phyloP scores from a whole-genome alignment of 164 flowering plant species.

The Vitis amurensis region DNA sequence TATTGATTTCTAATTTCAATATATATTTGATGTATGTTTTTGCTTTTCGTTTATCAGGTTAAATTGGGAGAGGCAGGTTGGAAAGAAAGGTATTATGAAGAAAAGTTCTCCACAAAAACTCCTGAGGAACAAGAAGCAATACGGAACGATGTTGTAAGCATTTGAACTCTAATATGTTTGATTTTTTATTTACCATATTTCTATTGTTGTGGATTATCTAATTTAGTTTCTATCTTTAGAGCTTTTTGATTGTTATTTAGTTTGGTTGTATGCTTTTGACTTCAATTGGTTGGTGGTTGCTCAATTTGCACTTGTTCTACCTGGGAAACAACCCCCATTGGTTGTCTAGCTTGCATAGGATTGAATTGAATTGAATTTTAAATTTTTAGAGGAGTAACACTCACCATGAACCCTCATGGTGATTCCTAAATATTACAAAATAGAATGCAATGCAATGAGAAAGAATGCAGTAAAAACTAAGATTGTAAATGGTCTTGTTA shows the following conservation, averaged over 20 bases:
- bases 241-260: not conserved
- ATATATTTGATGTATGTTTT: not conserved
- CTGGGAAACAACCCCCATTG: not conserved
- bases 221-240: too few relatives aligned
- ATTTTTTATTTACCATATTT: too few relatives aligned
- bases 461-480: too few relatives aligned
- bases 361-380: not conserved
- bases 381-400: not conserved
- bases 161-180: not conserved
- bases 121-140: slow-evolving; percentile 69
- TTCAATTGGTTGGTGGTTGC: not conserved
- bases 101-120: slow-evolving; percentile 73
- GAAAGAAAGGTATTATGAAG: slow-evolving; percentile 95
- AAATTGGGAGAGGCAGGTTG: slow-evolving; percentile 93
- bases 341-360: not conserved
- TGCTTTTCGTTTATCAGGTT: slow-evolving; percentile 39
- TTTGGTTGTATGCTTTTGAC: not conserved
- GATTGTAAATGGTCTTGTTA: too few relatives aligned
- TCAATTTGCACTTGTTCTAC: not conserved
- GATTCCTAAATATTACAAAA: too few relatives aligned
- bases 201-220: too few relatives aligned
- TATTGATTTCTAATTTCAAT: too few relatives aligned
- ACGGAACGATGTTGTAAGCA: slow-evolving; percentile 87
- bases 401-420: too few relatives aligned
- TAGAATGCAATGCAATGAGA: too few relatives aligned